Percentiles rank a stretch among this genome's conserved stretches.
These are phyloP conservation scores for Russula sp. DNA, from an alignment of 768 basidiomycete species.

Conservation along the genomic window DNA sequence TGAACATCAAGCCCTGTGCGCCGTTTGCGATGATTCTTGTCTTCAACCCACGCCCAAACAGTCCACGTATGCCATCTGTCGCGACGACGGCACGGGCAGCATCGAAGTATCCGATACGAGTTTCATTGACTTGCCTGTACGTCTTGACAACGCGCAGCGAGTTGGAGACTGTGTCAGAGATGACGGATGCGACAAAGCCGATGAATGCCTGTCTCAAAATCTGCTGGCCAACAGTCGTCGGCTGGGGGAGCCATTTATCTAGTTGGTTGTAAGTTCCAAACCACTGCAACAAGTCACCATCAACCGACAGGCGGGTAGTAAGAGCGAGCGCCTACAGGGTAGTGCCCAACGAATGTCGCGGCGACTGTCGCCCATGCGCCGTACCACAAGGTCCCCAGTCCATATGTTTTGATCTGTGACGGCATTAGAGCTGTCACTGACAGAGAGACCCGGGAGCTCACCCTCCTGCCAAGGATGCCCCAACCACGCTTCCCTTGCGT, in stretches of 20 bases:
- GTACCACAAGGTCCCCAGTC: constrained; percentile 78
- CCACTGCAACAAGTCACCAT: constrained; percentile 45
- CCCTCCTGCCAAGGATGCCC: constrained; percentile 57
- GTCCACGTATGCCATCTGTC: constrained; percentile 66
- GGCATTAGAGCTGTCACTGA: background rate
- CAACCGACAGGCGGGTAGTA: background rate
- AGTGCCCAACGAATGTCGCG: constrained; percentile 91
- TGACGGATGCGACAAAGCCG: constrained; percentile 80
- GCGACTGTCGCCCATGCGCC: constrained; percentile 89
- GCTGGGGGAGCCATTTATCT: constrained; percentile 50
- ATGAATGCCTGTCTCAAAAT: constrained; percentile 83
- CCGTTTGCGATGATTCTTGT: constrained; percentile 89
- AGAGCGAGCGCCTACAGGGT: constrained; percentile 53
- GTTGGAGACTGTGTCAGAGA: constrained; percentile 84
- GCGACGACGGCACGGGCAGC: constrained; percentile 74
- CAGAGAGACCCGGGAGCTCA: constrained; percentile 30
- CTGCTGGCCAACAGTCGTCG: constrained; percentile 47
- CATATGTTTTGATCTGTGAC: constrained; percentile 61
- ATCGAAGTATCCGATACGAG: constrained; percentile 68
- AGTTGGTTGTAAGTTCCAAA: constrained; percentile 84
- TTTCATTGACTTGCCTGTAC: constrained; percentile 86
- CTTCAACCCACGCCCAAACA: constrained; percentile 86
- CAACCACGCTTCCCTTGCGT: constrained; percentile 75
- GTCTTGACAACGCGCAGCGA: constrained; percentile 92
- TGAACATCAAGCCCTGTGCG: constrained; percentile 87